Percentiles rank a stretch among this genome's conserved stretches.
Evolutionary conservation across 2,329 filamentous ascomycete genomes (phyloP).

Genomic region (Trichoderma asperellum): DNA sequence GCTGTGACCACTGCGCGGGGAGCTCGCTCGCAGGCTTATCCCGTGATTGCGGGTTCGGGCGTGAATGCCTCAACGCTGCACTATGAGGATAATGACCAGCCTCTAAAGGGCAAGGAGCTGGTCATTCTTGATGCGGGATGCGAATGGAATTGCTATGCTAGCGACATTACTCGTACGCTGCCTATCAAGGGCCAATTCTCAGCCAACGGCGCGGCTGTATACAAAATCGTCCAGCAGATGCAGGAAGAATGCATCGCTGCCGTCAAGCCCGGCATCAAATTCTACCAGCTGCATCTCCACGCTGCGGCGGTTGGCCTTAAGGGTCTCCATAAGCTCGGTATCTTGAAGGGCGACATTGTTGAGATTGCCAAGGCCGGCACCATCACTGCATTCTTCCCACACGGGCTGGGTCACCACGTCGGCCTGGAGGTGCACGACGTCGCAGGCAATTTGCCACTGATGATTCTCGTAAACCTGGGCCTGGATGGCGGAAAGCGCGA

Average conservation of each 20-base stretch:
- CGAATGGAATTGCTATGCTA: slow-evolving; percentile 84
- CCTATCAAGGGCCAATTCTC: slow-evolving; percentile 73
- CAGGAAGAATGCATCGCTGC: slow-evolving; percentile 72
- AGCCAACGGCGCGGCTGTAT: slow-evolving; percentile 70
- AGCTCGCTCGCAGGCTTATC: slow-evolving; percentile 80
- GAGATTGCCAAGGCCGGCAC: slow-evolving; percentile 59
- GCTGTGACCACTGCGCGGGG: slow-evolving; percentile 72
- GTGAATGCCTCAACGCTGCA: slow-evolving; percentile 84
- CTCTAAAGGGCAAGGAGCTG: slow-evolving; percentile 70
- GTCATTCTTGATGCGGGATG: slow-evolving; percentile 86
- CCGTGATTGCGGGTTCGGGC: slow-evolving; percentile 84
- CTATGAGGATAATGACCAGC: slow-evolving; percentile 78
- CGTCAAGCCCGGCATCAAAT: slow-evolving; percentile 70
- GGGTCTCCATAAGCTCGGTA: slow-evolving; percentile 71
- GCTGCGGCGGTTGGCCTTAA: slow-evolving; percentile 73
- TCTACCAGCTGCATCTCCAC: slow-evolving; percentile 71
- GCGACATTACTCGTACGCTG: slow-evolving; percentile 87
- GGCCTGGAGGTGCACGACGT: slow-evolving; percentile 69
- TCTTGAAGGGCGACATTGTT: slow-evolving; percentile 67
- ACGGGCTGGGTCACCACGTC: slow-evolving; percentile 67
- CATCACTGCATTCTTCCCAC: slow-evolving; percentile 66
- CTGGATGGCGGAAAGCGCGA: slow-evolving; percentile 48
- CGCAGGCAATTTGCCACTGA: slow-evolving; percentile 41
- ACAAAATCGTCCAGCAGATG: slow-evolving; percentile 80
- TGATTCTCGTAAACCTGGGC: slow-evolving; percentile 37